Evolutionary conservation across 768 basidiomycete species (phyloP).

Genomic region (Pleurotus sapidus): DNA sequence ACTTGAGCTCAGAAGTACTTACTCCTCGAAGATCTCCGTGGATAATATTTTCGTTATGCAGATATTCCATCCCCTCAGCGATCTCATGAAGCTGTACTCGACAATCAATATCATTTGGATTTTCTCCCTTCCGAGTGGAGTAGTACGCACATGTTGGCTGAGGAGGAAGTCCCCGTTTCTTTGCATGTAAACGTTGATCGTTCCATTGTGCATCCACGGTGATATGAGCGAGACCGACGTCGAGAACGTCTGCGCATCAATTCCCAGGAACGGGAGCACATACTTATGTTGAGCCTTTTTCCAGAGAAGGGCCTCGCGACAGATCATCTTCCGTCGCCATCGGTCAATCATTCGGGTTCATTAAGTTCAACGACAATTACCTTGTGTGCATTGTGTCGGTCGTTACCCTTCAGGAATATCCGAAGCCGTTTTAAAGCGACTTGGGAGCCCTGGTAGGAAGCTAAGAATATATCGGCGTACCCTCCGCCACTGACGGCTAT

Average conservation of each 20-base stretch:
- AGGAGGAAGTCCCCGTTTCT: background rate
- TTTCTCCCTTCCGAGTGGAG: background rate
- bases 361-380: background rate
- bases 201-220: slow-evolving; percentile 5
- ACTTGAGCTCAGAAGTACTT: background rate
- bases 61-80: slow-evolving; percentile 23
- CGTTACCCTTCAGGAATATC: background rate
- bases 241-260: background rate
- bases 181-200: background rate
- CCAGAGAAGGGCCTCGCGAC: slow-evolving; percentile 1
- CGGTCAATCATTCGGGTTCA: no score
- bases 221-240: background rate
- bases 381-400: background rate
- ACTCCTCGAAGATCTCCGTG: slow-evolving; percentile 31
- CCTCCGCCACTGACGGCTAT: background rate
- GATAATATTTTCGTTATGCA: slow-evolving; percentile 22
- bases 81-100: slow-evolving; percentile 13
- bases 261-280: slow-evolving; percentile 5
- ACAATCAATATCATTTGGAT: background rate
- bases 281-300: background rate
- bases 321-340: background rate
- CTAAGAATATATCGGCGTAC: slow-evolving; percentile 1
- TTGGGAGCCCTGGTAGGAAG: background rate
- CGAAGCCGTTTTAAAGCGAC: background rate
- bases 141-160: background rate